phyloP scores from a whole-genome alignment of 2,329 filamentous ascomycete genomes.

The Helminthosporium solani region DNA sequence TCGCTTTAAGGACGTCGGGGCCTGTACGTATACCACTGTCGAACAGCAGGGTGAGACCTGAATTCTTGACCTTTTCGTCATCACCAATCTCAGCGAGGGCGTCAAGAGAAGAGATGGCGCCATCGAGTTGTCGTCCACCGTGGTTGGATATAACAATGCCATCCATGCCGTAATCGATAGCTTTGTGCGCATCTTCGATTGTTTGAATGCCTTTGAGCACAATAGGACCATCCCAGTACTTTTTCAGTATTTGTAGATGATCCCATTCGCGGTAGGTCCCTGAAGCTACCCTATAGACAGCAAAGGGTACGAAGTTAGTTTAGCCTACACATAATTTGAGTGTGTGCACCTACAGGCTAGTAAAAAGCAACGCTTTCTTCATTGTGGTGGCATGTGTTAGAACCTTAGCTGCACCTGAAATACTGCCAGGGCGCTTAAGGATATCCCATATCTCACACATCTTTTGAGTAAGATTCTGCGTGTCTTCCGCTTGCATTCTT shows the following conservation, averaged over 20 bases:
- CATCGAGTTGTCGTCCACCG: conserved; percentile 41
- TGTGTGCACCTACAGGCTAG: conserved; percentile 15
- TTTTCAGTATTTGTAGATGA: conserved; percentile 32
- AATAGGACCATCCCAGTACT: conserved; percentile 42
- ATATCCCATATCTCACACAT: conserved; percentile 40
- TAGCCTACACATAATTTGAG: too few relatives aligned
- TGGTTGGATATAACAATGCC: conserved; percentile 44
- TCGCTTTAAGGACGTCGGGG: conserved; percentile 39
- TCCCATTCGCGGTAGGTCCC: conserved; percentile 40
- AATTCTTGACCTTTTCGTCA: conserved; percentile 33
- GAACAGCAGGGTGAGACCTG: conserved; percentile 36
- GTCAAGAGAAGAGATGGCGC: conserved; percentile 37
- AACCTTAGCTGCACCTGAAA: conserved; percentile 35
- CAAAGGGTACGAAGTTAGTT: too few relatives aligned
- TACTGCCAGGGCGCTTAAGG: conserved; percentile 38
- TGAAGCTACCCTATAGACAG: conserved; percentile 23
- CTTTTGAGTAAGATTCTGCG: conserved; percentile 32
- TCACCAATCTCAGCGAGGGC: conserved; percentile 39
- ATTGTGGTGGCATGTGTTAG: conserved; percentile 36
- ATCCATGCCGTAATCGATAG: conserved; percentile 38
- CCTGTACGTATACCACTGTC: conserved; percentile 41
- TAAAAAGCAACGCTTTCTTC: conserved; percentile 41
- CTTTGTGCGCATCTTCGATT: conserved; percentile 38
- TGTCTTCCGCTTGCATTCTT: conserved; percentile 35
- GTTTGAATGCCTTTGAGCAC: conserved; percentile 44